These are phyloP conservation scores for Clavispora carvajalis DNA, from an alignment of 805 yeast genomes.

Conservation along the genomic window DNA sequence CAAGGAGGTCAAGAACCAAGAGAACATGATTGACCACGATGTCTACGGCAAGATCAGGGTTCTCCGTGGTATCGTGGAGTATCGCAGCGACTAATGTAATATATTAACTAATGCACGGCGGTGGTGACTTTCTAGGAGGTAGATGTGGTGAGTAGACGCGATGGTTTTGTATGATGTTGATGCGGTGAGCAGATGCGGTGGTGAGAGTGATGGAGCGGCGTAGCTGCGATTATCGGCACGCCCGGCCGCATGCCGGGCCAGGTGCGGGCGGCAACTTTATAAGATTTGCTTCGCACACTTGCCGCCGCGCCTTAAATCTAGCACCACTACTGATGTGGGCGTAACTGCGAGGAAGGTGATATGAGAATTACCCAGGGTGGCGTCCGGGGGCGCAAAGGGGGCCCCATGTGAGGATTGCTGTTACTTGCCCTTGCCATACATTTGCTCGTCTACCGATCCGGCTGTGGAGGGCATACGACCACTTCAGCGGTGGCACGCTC, in stretches of 20 bases:
- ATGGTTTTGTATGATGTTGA: too few relatives aligned
- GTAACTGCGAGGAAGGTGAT: too few relatives aligned
- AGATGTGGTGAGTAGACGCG: too few relatives aligned
- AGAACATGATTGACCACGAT: constrained; percentile 51
- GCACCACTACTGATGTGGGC: not conserved
- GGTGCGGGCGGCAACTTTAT: not conserved
- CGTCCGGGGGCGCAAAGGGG: too few relatives aligned
- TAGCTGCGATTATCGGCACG: too few relatives aligned
- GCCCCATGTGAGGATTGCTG: too few relatives aligned
- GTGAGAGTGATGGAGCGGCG: too few relatives aligned
- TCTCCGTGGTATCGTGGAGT: constrained; percentile 58
- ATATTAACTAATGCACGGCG: not conserved
- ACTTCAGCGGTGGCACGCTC: not conserved
- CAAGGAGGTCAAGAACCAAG: constrained; percentile 44
- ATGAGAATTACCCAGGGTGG: too few relatives aligned
- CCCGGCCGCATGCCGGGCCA: too few relatives aligned
- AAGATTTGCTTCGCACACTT: constrained; percentile 1
- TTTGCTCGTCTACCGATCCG: not conserved
- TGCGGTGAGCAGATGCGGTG: too few relatives aligned
- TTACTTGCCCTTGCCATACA: too few relatives aligned
- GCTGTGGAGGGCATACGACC: not conserved
- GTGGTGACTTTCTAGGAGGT: too few relatives aligned
- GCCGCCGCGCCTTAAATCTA: constrained; percentile 1
- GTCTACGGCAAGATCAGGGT: constrained; percentile 56
- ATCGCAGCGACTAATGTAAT: constrained; percentile 16